Conservation (phyloP, 1,284 basidiomycete species). For the Puccinia triticina region DNA sequence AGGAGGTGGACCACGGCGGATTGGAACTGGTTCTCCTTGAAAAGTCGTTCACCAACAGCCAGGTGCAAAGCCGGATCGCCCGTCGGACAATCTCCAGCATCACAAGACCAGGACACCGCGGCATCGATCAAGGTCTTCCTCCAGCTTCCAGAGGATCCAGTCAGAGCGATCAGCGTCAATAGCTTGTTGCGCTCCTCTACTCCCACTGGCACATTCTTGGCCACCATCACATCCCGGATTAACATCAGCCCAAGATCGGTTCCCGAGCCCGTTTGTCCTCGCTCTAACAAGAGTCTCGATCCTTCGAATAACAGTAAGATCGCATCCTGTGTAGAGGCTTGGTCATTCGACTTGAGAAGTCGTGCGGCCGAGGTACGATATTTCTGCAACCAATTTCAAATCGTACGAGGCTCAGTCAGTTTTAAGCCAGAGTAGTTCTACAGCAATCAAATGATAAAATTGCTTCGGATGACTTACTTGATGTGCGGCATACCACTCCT, state of each 20-base stretch:
- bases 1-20: slow-evolving; percentile 28
- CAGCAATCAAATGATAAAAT: not conserved
- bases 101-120: slow-evolving; percentile 20
- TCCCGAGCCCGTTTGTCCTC: slow-evolving; percentile 33
- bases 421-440: not conserved
- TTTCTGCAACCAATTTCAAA: slow-evolving; percentile 19
- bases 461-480: slow-evolving; percentile 10
- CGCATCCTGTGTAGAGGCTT: slow-evolving; percentile 33
- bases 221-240: slow-evolving; percentile 35
- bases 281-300: slow-evolving; percentile 25
- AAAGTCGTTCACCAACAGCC: slow-evolving; percentile 19
- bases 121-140: slow-evolving; percentile 45
- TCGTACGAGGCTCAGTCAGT: not conserved
- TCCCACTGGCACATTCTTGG: not conserved
- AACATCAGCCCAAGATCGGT: slow-evolving; percentile 46
- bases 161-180: slow-evolving; percentile 25
- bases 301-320: slow-evolving; percentile 41
- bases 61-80: slow-evolving; percentile 28
- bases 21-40: slow-evolving; percentile 33
- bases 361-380: slow-evolving; percentile 47
- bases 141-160: slow-evolving; percentile 21
- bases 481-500: slow-evolving; percentile 49
- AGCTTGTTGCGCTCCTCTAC: slow-evolving; percentile 33
- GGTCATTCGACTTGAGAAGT: slow-evolving; percentile 39
- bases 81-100: slow-evolving; percentile 19